phyloP scores from a whole-genome alignment of 306 rosid species.

The Quercus suber region DNA sequence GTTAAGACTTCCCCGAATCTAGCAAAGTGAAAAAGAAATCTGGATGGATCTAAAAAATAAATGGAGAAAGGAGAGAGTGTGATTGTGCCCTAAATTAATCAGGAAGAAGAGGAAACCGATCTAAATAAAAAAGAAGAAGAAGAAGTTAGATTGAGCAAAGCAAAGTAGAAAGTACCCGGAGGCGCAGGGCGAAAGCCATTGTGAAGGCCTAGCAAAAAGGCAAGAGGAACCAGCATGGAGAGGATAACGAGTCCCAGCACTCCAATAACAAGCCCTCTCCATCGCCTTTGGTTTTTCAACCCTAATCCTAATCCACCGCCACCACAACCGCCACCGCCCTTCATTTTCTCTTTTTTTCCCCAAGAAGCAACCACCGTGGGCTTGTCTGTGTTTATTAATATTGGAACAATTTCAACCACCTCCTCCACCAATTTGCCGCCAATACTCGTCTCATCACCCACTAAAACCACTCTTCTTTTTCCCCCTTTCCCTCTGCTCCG shows the following conservation, averaged over 20 bases:
- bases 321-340: conserved; percentile 45
- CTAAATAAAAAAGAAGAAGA: conserved; percentile 25
- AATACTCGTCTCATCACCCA: neutral
- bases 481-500: too few relatives aligned
- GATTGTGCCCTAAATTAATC: neutral
- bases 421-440: neutral
- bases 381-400: neutral
- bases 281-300: conserved; percentile 78
- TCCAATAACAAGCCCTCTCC: conserved; percentile 83
- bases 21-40: neutral
- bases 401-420: neutral
- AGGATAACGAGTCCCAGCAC: conserved; percentile 87
- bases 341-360: conserved; percentile 22
- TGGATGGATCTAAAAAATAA: conserved; percentile 17
- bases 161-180: neutral
- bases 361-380: neutral
- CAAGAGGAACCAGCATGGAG: conserved; percentile 96
- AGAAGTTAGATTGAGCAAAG: conserved; percentile 9
- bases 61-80: neutral
- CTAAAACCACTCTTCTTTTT: neutral
- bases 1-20: neutral
- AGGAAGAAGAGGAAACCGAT: conserved; percentile 35
- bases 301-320: conserved; percentile 50
- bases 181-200: conserved; percentile 76
- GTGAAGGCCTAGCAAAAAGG: conserved; percentile 87